Evolutionary conservation across 805 yeast genomes (phyloP).

Genomic region (Ogataea paraovalis): DNA sequence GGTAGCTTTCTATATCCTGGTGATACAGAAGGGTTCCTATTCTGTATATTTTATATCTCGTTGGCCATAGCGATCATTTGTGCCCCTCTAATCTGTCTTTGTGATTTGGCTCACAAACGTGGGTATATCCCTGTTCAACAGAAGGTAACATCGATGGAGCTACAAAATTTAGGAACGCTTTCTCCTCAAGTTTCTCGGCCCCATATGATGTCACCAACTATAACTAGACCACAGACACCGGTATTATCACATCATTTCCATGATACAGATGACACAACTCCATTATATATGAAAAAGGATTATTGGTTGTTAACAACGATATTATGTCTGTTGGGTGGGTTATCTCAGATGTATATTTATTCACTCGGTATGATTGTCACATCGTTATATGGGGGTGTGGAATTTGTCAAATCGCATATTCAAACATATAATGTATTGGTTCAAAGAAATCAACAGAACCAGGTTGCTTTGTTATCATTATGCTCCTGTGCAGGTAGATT

Average conservation of each 20-base stretch:
- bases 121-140: conserved; percentile 3
- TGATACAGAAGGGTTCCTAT: conserved; percentile 52
- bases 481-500: conserved; percentile 67
- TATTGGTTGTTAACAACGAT: conserved; percentile 51
- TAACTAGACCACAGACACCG: neutral
- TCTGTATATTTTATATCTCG: conserved; percentile 41
- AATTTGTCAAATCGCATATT: conserved; percentile 10
- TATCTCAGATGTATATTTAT: conserved; percentile 73
- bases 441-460: conserved; percentile 60
- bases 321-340: conserved; percentile 56
- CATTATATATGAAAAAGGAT: conserved; percentile 25
- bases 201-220: conserved; percentile 6
- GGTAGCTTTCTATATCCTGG: conserved; percentile 53
- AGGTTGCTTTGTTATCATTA: conserved; percentile 68
- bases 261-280: neutral
- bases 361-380: conserved; percentile 68
- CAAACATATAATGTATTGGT: conserved; percentile 23
- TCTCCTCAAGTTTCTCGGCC: conserved; percentile 3
- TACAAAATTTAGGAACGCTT: conserved; percentile 5
- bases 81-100: conserved; percentile 41
- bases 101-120: conserved; percentile 34
- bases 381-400: conserved; percentile 36
- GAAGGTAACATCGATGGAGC: neutral
- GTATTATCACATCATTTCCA: neutral
- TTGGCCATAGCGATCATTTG: conserved; percentile 40